Conservation (phyloP, 306 rosid species). For the Abrus precatorius region DNA sequence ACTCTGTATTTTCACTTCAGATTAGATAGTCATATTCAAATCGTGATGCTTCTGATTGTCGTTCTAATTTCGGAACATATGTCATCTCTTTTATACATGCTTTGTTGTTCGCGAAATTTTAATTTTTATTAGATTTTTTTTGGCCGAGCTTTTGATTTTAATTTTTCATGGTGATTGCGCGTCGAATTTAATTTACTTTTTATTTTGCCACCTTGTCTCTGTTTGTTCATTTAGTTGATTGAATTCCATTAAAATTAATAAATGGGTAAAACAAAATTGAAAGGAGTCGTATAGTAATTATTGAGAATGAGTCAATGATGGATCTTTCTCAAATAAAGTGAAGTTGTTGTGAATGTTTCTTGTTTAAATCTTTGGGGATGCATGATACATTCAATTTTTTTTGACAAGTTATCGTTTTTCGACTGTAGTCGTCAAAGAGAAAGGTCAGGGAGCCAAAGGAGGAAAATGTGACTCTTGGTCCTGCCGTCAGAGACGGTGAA, state of each 20-base stretch:
- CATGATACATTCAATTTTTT: too few species aligned
- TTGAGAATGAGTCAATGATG: too few species aligned
- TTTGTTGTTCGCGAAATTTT: not conserved
- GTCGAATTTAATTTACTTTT: not conserved
- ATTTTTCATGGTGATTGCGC: not conserved
- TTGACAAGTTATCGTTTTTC: too few species aligned
- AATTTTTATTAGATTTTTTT: not conserved
- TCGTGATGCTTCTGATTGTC: not conserved
- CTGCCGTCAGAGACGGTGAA: conserved; percentile 87
- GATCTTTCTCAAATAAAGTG: too few species aligned
- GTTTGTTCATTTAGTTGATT: not conserved
- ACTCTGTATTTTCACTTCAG: not conserved
- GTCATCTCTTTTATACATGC: too few species aligned
- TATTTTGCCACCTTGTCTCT: too few species aligned
- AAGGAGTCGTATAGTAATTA: too few species aligned
- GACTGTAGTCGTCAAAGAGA: conserved; percentile 49
- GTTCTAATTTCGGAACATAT: not conserved
- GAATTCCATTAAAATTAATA: too few species aligned
- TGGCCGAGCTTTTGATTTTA: not conserved
- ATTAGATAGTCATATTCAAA: not conserved
- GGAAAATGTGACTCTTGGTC: conserved; percentile 88
- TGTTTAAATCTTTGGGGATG: too few species aligned
- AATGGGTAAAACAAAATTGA: too few species aligned
- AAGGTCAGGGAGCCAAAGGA: conserved; percentile 93
- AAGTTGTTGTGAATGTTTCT: too few species aligned